Evolutionary conservation across 2,329 filamentous ascomycete genomes (phyloP).

Genomic region (Ceratocystis smalleyi): DNA sequence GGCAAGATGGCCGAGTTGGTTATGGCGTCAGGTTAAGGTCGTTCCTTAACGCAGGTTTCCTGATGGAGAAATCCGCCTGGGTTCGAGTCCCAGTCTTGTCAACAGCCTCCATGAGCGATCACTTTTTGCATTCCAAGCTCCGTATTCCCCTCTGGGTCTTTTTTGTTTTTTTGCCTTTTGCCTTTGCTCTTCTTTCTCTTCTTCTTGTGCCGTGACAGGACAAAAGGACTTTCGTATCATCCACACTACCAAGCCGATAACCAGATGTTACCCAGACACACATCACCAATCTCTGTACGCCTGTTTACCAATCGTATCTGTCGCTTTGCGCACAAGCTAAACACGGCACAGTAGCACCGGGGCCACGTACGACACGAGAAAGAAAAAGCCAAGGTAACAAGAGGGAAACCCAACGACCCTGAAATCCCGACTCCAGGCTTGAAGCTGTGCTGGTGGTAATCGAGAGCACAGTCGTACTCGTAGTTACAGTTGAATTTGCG

Average conservation of each 20-base stretch:
- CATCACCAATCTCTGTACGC: not conserved
- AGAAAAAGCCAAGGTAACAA: not conserved
- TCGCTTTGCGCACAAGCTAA: not conserved
- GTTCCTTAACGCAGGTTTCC: constrained; percentile 15
- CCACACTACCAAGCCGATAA: not conserved
- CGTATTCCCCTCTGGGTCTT: not conserved
- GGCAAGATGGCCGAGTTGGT: constrained; percentile 26
- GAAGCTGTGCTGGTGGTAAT: not conserved
- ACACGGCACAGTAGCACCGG: not conserved
- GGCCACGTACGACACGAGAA: not conserved
- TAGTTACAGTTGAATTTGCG: too few relatives aligned
- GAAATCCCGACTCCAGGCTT: not conserved
- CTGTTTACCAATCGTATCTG: not conserved
- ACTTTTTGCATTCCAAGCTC: not conserved
- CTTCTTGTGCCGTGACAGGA: not conserved
- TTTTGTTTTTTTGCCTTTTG: not conserved
- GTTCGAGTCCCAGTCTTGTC: constrained; percentile 17
- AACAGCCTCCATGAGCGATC: not conserved
- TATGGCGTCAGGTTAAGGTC: constrained; percentile 26
- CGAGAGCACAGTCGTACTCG: too few relatives aligned
- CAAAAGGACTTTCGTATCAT: not conserved
- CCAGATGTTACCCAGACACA: not conserved
- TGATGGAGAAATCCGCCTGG: constrained; percentile 17
- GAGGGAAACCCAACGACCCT: not conserved
- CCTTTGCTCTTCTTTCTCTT: not conserved